Conservation (phyloP, 2,329 filamentous ascomycete species). For the Paraconiothyrium sp. region DNA sequence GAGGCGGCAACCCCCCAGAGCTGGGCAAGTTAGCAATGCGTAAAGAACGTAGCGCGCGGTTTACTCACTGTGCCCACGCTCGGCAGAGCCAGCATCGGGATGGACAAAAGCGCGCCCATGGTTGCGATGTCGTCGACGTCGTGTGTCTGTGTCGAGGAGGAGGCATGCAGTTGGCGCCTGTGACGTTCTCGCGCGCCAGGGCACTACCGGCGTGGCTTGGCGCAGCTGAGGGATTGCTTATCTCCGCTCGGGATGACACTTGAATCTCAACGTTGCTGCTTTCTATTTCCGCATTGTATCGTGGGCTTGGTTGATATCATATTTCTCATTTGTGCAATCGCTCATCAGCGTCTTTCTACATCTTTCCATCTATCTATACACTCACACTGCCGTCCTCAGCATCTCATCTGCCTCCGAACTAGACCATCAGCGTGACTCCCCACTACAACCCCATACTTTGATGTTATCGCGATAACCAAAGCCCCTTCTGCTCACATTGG, state of each 20-base stretch:
- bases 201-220: slow-evolving; percentile 7
- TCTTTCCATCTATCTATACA: not conserved
- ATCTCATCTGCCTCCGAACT: slow-evolving; percentile 16
- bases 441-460: slow-evolving; percentile 19
- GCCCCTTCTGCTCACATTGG: slow-evolving; percentile 21
- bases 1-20: slow-evolving; percentile 81
- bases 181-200: slow-evolving; percentile 17
- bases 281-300: not conserved
- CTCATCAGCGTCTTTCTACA: not conserved
- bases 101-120: slow-evolving; percentile 92
- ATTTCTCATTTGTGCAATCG: not conserved
- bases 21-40: slow-evolving; percentile 56
- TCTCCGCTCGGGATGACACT: slow-evolving; percentile 11
- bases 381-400: not conserved
- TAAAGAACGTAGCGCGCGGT: slow-evolving; percentile 10
- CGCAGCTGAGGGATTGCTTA: slow-evolving; percentile 6
- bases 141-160: slow-evolving; percentile 16
- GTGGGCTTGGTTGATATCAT: not conserved
- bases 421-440: slow-evolving; percentile 13
- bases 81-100: slow-evolving; percentile 89
- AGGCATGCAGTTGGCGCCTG: slow-evolving; percentile 15
- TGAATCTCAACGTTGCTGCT: not conserved
- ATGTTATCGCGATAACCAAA: slow-evolving; percentile 34
- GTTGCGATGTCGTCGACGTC: slow-evolving; percentile 28
- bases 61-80: slow-evolving; percentile 81